A percentile compares a stretch with the other conserved stretches of the same genome.
phyloP scores from a whole-genome alignment of 768 basidiomycete genomes.

The Tylopilus felleus region DNA sequence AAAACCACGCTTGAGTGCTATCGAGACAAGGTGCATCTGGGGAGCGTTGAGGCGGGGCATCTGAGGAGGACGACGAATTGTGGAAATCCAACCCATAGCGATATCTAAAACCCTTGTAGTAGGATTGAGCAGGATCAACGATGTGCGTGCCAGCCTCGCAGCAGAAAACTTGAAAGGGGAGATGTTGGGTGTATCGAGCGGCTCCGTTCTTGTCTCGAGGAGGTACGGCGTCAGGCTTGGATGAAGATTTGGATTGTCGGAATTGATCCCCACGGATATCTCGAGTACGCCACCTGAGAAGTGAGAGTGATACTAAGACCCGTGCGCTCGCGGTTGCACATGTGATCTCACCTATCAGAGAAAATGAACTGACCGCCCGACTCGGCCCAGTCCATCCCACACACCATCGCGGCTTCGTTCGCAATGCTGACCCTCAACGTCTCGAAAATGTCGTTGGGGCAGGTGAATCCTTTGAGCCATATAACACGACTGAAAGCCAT shows the following conservation, averaged over 20 bases:
- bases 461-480: conserved; percentile 99
- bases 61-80: conserved; percentile 72
- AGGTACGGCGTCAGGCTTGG: conserved; percentile 86
- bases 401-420: conserved; percentile 97
- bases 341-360: conserved; percentile 75
- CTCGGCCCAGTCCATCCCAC: conserved; percentile 99
- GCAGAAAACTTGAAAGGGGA: conserved; percentile 98
- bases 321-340: no score
- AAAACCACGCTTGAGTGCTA: conserved; percentile 97
- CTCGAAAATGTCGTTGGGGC: conserved; percentile 96
- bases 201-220: conserved; percentile 85
- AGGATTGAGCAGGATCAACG: conserved; percentile 92
- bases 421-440: conserved; percentile 86
- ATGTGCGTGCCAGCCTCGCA: conserved; percentile 98
- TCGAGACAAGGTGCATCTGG: conserved; percentile 89
- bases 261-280: conserved; percentile 99
- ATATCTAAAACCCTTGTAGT: conserved; percentile 87
- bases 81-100: conserved; percentile 79
- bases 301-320: neutral
- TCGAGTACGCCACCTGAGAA: conserved; percentile 85
- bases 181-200: conserved; percentile 80
- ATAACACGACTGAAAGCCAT: conserved; percentile 89
- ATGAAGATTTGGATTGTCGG: conserved; percentile 92
- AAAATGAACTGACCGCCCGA: conserved; percentile 97
- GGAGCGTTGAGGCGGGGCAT: conserved; percentile 50